These are phyloP conservation scores for Corynascus novoguineensis DNA, from an alignment of 495 filamentous ascomycete species.

Conservation along the genomic window DNA sequence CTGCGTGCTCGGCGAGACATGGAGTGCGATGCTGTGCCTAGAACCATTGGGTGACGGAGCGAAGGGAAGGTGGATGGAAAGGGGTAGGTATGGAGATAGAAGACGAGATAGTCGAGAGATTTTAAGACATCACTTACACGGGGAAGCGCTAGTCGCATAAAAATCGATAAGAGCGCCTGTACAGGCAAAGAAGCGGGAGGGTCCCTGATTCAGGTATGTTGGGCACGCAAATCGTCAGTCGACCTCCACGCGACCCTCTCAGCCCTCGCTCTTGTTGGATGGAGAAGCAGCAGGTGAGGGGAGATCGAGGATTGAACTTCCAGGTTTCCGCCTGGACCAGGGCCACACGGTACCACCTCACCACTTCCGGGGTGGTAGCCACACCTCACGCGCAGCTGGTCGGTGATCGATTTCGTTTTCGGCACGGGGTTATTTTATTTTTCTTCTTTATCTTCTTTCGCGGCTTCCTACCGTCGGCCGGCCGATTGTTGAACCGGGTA, in stretches of 20 bases:
- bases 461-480: not conserved
- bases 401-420: not conserved
- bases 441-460: no score
- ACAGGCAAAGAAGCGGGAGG: slow-evolving; percentile 6
- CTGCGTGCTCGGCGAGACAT: not conserved
- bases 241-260: slow-evolving; percentile 10
- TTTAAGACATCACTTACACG: slow-evolving; percentile 24
- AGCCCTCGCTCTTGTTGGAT: not conserved
- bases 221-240: slow-evolving; percentile 5
- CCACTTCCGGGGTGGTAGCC: not conserved
- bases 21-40: not conserved
- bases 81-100: slow-evolving; percentile 2
- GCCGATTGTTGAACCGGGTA: slow-evolving; percentile 7
- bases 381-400: not conserved
- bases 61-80: not conserved
- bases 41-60: no score
- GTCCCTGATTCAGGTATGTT: not conserved
- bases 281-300: slow-evolving; percentile 4
- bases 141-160: slow-evolving; percentile 22
- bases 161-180: slow-evolving; percentile 11
- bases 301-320: not conserved
- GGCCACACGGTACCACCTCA: slow-evolving; percentile 4
- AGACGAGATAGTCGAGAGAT: slow-evolving; percentile 8
- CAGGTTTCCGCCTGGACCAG: not conserved
- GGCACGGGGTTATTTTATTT: not conserved